These are phyloP conservation scores for Lecanosticta acicola DNA, from an alignment of 2,329 filamentous ascomycete genomes.

Conservation along the genomic window DNA sequence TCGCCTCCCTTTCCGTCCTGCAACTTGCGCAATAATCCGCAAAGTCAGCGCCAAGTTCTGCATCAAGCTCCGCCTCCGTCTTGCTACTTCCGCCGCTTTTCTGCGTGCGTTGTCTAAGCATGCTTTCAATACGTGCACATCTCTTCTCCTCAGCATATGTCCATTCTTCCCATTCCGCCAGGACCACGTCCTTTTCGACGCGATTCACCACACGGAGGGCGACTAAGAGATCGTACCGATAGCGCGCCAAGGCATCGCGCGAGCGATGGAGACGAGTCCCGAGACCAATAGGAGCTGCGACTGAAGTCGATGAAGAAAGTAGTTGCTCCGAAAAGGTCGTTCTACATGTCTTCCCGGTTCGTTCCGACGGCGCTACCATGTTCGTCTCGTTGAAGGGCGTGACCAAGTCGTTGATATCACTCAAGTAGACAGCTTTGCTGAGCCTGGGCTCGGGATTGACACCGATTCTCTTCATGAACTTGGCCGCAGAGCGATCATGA, in stretches of 20 bases:
- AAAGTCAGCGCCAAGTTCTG: conserved; percentile 49
- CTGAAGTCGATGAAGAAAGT: conserved; percentile 10
- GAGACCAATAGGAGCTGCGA: conserved; percentile 3
- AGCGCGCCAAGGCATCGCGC: conserved; percentile 74
- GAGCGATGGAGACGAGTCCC: conserved; percentile 61
- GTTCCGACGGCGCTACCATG: neutral
- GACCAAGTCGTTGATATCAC: conserved; percentile 64
- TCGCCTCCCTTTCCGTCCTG: conserved; percentile 34
- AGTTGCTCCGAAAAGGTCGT: conserved; percentile 31
- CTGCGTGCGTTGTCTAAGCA: conserved; percentile 39
- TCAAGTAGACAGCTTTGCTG: conserved; percentile 78
- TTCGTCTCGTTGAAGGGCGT: conserved; percentile 20
- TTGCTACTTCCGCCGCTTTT: neutral
- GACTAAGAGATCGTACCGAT: conserved; percentile 85
- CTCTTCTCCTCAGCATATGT: conserved; percentile 69
- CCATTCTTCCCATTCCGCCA: conserved; percentile 92
- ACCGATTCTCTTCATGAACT: conserved; percentile 76
- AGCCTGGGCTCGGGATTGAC: conserved; percentile 73
- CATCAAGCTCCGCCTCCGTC: conserved; percentile 8
- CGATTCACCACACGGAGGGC: conserved; percentile 85
- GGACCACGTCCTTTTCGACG: conserved; percentile 78
- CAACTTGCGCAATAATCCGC: conserved; percentile 60
- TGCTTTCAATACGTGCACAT: conserved; percentile 59
- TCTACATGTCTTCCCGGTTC: conserved; percentile 24
- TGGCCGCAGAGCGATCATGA: conserved; percentile 71